Evolutionary conservation across 345 rosid species (phyloP), one percentile per base, ranked within the genome.

Genomic region (Camelina sativa): DNA sequence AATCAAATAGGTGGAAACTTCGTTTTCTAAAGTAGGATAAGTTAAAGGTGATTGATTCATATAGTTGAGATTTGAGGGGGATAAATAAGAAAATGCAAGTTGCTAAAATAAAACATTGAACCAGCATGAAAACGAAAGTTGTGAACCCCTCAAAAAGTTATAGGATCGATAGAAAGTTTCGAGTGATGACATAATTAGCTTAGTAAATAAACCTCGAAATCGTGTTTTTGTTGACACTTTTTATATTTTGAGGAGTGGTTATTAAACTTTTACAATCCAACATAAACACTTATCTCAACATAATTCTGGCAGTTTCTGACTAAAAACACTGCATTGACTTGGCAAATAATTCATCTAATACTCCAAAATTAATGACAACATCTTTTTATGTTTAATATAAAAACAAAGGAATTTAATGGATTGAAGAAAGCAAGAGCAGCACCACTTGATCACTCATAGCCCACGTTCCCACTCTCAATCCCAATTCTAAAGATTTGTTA

Each of bases 391-490:
- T 22, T 13, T 8, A 20, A 28, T 28, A 28, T 38, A 62, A 34
- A 62, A 62, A 62, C 25, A 71, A 71, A 65, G 44, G 62, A 77
- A 65, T 64, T 71, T 38, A 56, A 71, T 63, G 38, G 28, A 44
- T 62, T 10, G 72, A 65, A 77, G 73, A 72, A 78, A 66, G 73
- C 77, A 78, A 78, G 77, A 65, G 64, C 58, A 72, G 77, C 81
- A 72, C 81, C 81, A 72, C 81, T 78, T 78, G 77, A 60, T 72
- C 77, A 78, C 81, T 78, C 77, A 65, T 72, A 78, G 64, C 59
- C 81, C 81, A 78, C 81, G 77, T 78, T 78, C 81, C 81, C 77
- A 72, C 80, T 72, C 71, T 76, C 71, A 68, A 52, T 51, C 35
- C 57, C 65, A 65, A 57, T 76, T 76, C 75, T 47, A 69, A 69